Evolutionary conservation across 169 alveolate genomes (phyloP), one percentile per base, ranked within the genome.

Genomic region (Amoebophrya sp.): DNA sequence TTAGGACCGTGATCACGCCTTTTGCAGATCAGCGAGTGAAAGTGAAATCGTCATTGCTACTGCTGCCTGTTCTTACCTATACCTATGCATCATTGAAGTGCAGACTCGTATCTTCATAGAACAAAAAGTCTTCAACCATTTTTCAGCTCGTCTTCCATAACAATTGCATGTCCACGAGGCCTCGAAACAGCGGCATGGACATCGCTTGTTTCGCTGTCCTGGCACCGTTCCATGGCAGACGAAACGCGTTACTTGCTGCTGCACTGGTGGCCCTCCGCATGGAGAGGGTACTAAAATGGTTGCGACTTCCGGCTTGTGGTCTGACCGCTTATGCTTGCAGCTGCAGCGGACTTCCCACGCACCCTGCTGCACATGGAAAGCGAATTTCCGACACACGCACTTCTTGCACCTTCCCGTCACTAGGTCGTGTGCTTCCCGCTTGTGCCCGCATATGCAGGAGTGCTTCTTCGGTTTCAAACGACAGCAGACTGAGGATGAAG

Each of bases 291-390:
- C n/a, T n/a, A n/a, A n/a, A n/a, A n/a, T n/a, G n/a, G n/a, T n/a
- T n/a, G n/a, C n/a, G n/a, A 53, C 23, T 29, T 1, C 2, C n/a
- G 83, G 83, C 33, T 65, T 65, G 26, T 65, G 83, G 83, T 65
- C 83, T 6, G 33, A 6, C 36, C 83, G 83, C 83, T 65, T 65
- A 36, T 65, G 83, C 83, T 65, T 65, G 83, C 83, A 65, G 26
- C 36, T 26, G 83, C 83, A 65, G 39, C 83, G 83, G 39, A 65
- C 83, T 36, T 65, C 83, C 83, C 83, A 65, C 33, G 83, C 83
- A 26, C 83, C 83, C 83, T 65, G 83, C 83, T 65, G 83, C 83
- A 65, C 83, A 36, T 65, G 83, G 33, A 12, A 65, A 29, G 18
- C 2, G 26, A 65, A 65, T 6, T 10, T 36, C 36, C 26, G 2